These are phyloP conservation scores for Chaetomium globosum DNA, from an alignment of 2,329 filamentous ascomycete genomes.

Conservation along the genomic window DNA sequence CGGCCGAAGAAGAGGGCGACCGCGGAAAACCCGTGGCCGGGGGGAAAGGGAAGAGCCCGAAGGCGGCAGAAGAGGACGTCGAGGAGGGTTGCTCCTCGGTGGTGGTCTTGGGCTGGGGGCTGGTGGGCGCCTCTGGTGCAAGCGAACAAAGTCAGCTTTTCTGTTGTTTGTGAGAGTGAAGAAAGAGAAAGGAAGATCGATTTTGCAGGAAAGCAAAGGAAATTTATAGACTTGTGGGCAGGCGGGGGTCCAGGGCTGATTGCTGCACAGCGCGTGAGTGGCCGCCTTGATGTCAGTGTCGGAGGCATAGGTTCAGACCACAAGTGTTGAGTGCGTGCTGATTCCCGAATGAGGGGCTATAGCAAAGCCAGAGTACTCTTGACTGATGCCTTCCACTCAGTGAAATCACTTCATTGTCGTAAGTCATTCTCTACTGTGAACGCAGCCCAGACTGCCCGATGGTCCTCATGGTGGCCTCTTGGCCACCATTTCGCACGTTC, in stretches of 20 bases:
- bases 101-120: background rate
- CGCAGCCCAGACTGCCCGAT: background rate
- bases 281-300: constrained; percentile 9
- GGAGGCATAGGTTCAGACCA: constrained; percentile 5
- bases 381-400: background rate
- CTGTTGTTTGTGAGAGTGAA: constrained; percentile 3
- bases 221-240: constrained; percentile 13
- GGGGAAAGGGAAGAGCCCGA: constrained; percentile 23
- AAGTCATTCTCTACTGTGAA: background rate
- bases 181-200: constrained; percentile 9
- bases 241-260: constrained; percentile 22
- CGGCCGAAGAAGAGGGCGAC: constrained; percentile 11
- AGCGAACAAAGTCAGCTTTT: constrained; percentile 24
- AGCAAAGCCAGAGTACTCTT: background rate
- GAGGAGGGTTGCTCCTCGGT: constrained; percentile 12
- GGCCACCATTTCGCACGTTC: background rate
- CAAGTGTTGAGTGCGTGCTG: constrained; percentile 1
- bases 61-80: background rate
- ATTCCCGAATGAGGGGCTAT: background rate
- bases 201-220: background rate
- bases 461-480: background rate
- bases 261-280: constrained; percentile 15
- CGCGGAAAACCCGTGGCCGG: constrained; percentile 8
- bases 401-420: background rate
- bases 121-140: constrained; percentile 1